Base-by-base conservation (phyloP, 2,329 filamentous ascomycete species). In the Leptographium galeiforme region DNA sequence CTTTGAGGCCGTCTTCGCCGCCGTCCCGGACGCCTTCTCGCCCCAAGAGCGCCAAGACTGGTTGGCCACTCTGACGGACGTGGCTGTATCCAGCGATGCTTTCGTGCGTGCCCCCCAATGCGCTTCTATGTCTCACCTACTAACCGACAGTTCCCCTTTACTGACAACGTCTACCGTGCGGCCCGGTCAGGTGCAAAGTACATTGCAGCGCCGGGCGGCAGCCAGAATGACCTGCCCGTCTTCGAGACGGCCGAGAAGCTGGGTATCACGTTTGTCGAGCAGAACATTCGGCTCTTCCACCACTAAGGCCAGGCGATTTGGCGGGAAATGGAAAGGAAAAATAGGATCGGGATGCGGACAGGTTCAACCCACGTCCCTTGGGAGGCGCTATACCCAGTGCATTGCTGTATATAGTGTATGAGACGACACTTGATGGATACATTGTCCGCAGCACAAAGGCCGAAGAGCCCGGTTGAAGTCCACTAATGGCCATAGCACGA, bases 121-220 rank as follows among this genome's bases (percentile, higher is more conserved):
- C 8, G 3, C 12, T n/a, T 48, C 10, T 38, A 13, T 46, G 45
- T 10, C 39, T 30, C 52, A 48, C 36, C 41, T 8, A 18, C 14
- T 30, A 25, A 8, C 39, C 30, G 8, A 14, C 6, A 89, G 87
- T 98, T 98, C 81, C 93, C 93, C 61, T 98, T 98, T 72, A 88
- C 89, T 64, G 93, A 98, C 76, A 98, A 98, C 64, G 86, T 98
- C 60, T 96, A 94, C 81, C 83, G 93, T 60, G 87, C 89, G 51
- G 82, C 81, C 57, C 80, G 89, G 63, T 95, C 89, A 25, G 93
- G 93, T 50, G 89, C 82, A 65, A 97, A 95, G 75, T 98, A 95
- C 74, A 88, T 97, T 63, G 91, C 93, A 53, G 91, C 91, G 41
- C 93, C 93, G 11, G 86, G 81, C 50, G 93, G 93, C 55, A 95